Percentiles rank a stretch among this genome's conserved stretches.
phyloP scores from a whole-genome alignment of 2,329 filamentous ascomycete species.

The Hypoxylon sp. region DNA sequence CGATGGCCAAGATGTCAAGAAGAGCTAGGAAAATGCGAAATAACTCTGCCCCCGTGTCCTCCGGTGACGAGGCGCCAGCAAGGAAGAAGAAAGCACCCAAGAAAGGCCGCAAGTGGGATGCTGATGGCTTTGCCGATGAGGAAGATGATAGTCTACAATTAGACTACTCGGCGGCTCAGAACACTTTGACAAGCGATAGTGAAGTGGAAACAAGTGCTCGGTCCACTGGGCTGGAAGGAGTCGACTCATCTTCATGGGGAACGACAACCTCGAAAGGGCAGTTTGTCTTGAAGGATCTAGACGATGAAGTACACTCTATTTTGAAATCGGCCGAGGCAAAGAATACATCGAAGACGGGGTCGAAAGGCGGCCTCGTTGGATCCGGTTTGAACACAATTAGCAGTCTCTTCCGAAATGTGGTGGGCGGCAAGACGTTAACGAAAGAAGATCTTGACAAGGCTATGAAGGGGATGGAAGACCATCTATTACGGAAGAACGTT shows the following conservation, averaged over 20 bases:
- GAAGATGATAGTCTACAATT: slow-evolving; percentile 80
- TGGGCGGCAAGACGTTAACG: slow-evolving; percentile 93
- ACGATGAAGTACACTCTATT: slow-evolving; percentile 93
- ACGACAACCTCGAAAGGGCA: slow-evolving; percentile 88
- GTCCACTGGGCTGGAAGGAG: slow-evolving; percentile 76
- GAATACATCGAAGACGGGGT: slow-evolving; percentile 63
- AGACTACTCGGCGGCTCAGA: slow-evolving; percentile 84
- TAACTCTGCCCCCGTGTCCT: slow-evolving; percentile 77
- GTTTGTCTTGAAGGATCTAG: slow-evolving; percentile 93
- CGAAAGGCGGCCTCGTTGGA: slow-evolving; percentile 78
- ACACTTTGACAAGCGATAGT: slow-evolving; percentile 67
- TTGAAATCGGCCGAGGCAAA: slow-evolving; percentile 83
- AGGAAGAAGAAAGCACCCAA: slow-evolving; percentile 79
- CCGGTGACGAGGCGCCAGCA: slow-evolving; percentile 82
- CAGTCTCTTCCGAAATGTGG: slow-evolving; percentile 92
- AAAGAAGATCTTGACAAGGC: slow-evolving; percentile 92
- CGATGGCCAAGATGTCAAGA: slow-evolving; percentile 82
- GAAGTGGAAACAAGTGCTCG: slow-evolving; percentile 66
- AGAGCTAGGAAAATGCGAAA: slow-evolving; percentile 81
- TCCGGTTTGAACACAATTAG: slow-evolving; percentile 86
- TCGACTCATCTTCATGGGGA: slow-evolving; percentile 87
- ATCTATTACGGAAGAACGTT: slow-evolving; percentile 95
- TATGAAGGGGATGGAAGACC: slow-evolving; percentile 95
- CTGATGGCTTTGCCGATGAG: slow-evolving; percentile 88
- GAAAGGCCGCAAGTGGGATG: slow-evolving; percentile 93